These are phyloP conservation scores for Neospermospora avenae DNA, from an alignment of 2,329 filamentous ascomycete genomes.

Conservation along the genomic window DNA sequence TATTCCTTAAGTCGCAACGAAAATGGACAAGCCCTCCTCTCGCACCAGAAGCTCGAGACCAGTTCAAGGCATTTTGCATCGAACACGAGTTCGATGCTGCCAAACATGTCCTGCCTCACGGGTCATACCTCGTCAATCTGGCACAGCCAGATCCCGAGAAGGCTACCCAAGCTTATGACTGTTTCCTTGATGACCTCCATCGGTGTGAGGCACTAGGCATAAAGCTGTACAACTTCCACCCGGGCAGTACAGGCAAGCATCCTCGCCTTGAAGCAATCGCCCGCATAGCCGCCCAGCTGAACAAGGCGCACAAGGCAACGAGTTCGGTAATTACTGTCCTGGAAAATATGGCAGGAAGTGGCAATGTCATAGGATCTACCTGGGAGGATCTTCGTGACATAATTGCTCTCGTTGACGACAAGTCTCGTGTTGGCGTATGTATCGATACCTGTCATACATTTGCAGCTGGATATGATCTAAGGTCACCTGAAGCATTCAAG, in stretches of 20 bases:
- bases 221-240: conserved; percentile 95
- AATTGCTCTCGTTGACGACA: conserved; percentile 75
- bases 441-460: conserved; percentile 97
- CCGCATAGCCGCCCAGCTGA: conserved; percentile 79
- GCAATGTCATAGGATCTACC: conserved; percentile 79
- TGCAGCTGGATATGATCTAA: conserved; percentile 87
- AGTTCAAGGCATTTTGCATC: conserved; percentile 67
- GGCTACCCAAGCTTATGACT: conserved; percentile 78
- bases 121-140: conserved; percentile 94
- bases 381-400: conserved; percentile 87
- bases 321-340: conserved; percentile 75
- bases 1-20: conserved; percentile 94
- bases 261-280: conserved; percentile 66
- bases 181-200: conserved; percentile 83
- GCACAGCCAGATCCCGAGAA: conserved; percentile 79
- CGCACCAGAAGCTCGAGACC: conserved; percentile 59
- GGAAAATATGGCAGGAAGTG: conserved; percentile 92
- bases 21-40: conserved; percentile 89
- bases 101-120: conserved; percentile 81
- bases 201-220: conserved; percentile 87
- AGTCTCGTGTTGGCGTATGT: conserved; percentile 84
- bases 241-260: conserved; percentile 73
- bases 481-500: conserved; percentile 69
- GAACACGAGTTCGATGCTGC: conserved; percentile 68
- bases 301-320: conserved; percentile 75